Conservation (phyloP, 768 basidiomycete species). For the Pleurotus eryngii region DNA sequence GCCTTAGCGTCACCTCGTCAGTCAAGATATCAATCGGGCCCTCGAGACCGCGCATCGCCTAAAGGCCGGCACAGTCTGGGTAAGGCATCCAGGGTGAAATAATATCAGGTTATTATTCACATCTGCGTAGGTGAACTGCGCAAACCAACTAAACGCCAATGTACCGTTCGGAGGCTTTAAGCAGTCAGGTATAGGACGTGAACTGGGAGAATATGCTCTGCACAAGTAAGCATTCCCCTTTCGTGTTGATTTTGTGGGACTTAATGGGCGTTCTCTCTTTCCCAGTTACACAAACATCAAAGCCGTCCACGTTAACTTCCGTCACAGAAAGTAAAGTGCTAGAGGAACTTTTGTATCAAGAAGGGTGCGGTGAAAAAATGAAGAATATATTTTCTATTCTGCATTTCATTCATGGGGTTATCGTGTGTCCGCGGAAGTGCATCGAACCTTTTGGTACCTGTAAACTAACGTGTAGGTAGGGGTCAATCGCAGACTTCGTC, state of each 20-base stretch:
- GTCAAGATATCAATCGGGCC: constrained; percentile 72
- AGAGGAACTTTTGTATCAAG: too few species aligned
- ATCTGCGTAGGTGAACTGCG: constrained; percentile 39
- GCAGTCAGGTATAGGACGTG: constrained; percentile 80
- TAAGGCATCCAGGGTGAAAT: constrained; percentile 17
- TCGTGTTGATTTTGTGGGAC: background rate
- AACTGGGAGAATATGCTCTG: constrained; percentile 76
- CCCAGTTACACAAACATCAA: too few species aligned
- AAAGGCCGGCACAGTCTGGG: constrained; percentile 81
- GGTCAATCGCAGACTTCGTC: too few species aligned
- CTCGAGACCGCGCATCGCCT: constrained; percentile 69
- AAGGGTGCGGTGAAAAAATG: too few species aligned
- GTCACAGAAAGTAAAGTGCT: constrained; percentile 21
- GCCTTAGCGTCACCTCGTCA: constrained; percentile 32
- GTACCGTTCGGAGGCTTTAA: constrained; percentile 88
- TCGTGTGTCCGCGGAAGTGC: too few species aligned
- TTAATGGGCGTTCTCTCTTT: background rate
- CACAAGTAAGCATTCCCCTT: constrained; percentile 40
- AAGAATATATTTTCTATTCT: too few species aligned
- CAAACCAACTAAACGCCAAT: constrained; percentile 45
- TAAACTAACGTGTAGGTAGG: too few species aligned
- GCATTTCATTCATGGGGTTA: too few species aligned
- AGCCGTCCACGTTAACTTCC: constrained; percentile 67
- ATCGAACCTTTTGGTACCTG: too few species aligned
- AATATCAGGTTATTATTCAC: too few species aligned